A percentile compares a stretch with the other conserved stretches of the same genome.
phyloP scores from a whole-genome alignment of 2,329 filamentous ascomycete species.

The Sclerotinia sclerotiorum region DNA sequence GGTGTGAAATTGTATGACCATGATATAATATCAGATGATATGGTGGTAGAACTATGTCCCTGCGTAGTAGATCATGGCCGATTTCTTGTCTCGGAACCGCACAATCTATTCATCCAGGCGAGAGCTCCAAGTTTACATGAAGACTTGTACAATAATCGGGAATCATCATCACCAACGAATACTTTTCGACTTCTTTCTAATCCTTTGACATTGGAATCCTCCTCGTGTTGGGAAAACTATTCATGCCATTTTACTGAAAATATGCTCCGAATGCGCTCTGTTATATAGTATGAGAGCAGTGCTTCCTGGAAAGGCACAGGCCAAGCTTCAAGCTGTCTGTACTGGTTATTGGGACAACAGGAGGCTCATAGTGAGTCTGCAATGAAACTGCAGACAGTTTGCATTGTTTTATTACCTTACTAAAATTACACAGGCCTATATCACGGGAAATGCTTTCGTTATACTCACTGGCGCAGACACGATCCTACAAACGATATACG shows the following conservation, averaged over 20 bases:
- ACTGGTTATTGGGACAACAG: slow-evolving; percentile 71
- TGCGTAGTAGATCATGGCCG: slow-evolving; percentile 10
- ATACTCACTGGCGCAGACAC: slow-evolving; percentile 73
- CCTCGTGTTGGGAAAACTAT: neutral
- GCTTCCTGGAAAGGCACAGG: slow-evolving; percentile 75
- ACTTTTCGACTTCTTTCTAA: slow-evolving; percentile 5
- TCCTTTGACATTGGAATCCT: neutral
- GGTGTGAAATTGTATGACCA: neutral
- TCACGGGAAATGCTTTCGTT: slow-evolving; percentile 83
- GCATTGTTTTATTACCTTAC: slow-evolving; percentile 9
- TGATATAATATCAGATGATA: neutral
- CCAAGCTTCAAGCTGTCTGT: slow-evolving; percentile 74
- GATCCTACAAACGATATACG: slow-evolving; percentile 87
- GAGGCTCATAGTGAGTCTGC: slow-evolving; percentile 64
- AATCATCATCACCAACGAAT: neutral
- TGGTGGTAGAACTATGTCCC: neutral
- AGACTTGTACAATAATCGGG: neutral
- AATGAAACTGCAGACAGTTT: slow-evolving; percentile 39
- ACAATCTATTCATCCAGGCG: slow-evolving; percentile 17
- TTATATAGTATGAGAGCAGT: slow-evolving; percentile 68
- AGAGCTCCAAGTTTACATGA: slow-evolving; percentile 8
- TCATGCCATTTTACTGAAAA: slow-evolving; percentile 6
- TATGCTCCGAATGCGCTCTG: slow-evolving; percentile 28
- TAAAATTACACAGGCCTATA: slow-evolving; percentile 65
- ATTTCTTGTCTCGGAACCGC: slow-evolving; percentile 18